phyloP scores from a whole-genome alignment of 2,329 filamentous ascomycete genomes.

The Arthrobotrys sinensis region DNA sequence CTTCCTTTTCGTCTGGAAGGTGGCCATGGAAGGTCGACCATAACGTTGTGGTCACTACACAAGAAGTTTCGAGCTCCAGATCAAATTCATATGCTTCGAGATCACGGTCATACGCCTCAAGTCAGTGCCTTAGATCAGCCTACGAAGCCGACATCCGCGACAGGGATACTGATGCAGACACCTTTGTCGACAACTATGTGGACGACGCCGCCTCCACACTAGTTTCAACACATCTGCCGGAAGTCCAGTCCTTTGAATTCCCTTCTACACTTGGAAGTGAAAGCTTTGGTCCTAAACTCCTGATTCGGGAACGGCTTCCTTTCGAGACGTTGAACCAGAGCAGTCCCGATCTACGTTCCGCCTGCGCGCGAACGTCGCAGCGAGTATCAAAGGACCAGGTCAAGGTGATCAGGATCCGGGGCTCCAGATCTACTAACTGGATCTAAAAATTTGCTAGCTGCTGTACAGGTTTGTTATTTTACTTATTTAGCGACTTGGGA shows the following conservation, averaged over 20 bases:
- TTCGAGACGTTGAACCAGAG: constrained; percentile 55
- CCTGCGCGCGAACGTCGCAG: constrained; percentile 49
- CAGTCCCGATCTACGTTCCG: constrained; percentile 48
- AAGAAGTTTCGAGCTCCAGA: constrained; percentile 37
- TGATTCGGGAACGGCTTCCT: constrained; percentile 29
- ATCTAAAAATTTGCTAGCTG: constrained; percentile 10
- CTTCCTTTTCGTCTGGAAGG: constrained; percentile 48
- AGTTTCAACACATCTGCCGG: constrained; percentile 21
- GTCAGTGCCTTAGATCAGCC: constrained; percentile 38
- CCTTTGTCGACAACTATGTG: constrained; percentile 32
- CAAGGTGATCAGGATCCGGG: constrained; percentile 54
- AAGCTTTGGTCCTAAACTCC: constrained; percentile 31
- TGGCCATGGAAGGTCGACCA: constrained; percentile 51
- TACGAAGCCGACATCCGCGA: constrained; percentile 26
- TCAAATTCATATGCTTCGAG: constrained; percentile 32
- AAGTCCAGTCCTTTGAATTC: constrained; percentile 16
- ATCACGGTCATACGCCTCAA: constrained; percentile 51
- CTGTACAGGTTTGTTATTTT: constrained; percentile 18
- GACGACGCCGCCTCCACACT: constrained; percentile 32
- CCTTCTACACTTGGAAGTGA: constrained; percentile 35
- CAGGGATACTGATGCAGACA: constrained; percentile 33
- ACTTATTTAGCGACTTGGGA: constrained; percentile 36
- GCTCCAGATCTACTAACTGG: constrained; percentile 46
- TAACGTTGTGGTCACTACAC: constrained; percentile 41
- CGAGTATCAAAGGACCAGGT: constrained; percentile 57